Percentiles rank a stretch among this genome's conserved stretches.
Evolutionary conservation across 164 flowering plant genomes (phyloP).

Genomic region (Magnolia changhungtana): DNA sequence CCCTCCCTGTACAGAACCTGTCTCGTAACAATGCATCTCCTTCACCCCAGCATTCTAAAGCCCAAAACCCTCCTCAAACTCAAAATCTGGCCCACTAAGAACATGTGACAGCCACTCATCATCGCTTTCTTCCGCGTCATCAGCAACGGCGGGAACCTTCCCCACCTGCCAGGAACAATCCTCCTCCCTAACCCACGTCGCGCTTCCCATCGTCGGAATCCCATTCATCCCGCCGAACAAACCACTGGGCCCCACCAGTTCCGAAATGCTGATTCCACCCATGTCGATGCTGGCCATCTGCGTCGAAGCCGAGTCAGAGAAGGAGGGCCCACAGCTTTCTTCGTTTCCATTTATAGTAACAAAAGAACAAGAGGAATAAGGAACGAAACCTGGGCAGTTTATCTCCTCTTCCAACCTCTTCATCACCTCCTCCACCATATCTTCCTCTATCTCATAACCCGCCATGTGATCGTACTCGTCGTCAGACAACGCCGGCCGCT

Average conservation of each 20-base stretch:
- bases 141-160: not conserved
- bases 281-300: conserved; percentile 22
- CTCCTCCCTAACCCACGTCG: not conserved
- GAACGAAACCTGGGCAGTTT: not conserved
- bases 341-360: conserved; percentile 20
- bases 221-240: not conserved
- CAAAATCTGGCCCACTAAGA: not conserved
- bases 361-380: not conserved
- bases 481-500: not conserved
- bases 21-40: not conserved
- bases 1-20: not conserved
- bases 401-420: conserved; percentile 11
- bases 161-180: too few species aligned
- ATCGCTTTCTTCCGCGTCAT: conserved; percentile 3
- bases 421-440: conserved; percentile 17
- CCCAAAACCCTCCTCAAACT: conserved; percentile 2
- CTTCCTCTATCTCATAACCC: conserved; percentile 15
- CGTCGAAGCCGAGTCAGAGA: conserved; percentile 19
- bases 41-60: not conserved
- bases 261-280: conserved; percentile 8
- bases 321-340: conserved; percentile 26
- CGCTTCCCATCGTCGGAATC: not conserved
- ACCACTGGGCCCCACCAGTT: not conserved
- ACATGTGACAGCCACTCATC: conserved; percentile 17
- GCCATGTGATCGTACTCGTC: conserved; percentile 11